Conservation (phyloP, 129 eudicot species). For the Scalesia atractyloides region DNA sequence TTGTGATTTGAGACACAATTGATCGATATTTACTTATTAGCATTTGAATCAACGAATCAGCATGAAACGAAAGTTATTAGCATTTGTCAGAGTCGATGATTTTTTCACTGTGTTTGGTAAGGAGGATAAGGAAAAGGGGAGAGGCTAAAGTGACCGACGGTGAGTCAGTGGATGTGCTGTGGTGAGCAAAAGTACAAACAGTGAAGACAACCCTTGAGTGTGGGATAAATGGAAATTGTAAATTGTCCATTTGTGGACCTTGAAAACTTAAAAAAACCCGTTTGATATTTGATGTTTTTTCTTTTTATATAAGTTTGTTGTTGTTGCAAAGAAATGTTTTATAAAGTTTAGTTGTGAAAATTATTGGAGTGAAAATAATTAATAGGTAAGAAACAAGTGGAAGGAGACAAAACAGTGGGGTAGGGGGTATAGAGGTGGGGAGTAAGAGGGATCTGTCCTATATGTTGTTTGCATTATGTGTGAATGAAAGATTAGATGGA, state of each 20-base stretch:
- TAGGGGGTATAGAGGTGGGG: not conserved
- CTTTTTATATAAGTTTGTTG: too few relatives aligned
- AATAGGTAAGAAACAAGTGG: not conserved
- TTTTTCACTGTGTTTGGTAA: slow-evolving; percentile 24
- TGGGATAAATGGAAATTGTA: not conserved
- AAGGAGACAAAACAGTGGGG: not conserved
- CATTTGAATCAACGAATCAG: not conserved
- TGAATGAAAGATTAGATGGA: slow-evolving; percentile 34
- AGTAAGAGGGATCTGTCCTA: slow-evolving; percentile 30
- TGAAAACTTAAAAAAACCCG: not conserved
- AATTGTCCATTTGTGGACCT: slow-evolving; percentile 11
- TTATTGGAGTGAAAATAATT: not conserved
- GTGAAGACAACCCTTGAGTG: slow-evolving; percentile 16
- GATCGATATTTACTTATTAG: not conserved
- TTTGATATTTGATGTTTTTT: not conserved
- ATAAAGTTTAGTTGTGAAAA: not conserved
- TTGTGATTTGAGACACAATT: not conserved
- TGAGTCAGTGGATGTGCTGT: slow-evolving; percentile 11
- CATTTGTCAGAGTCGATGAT: too few relatives aligned
- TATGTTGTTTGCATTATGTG: slow-evolving; percentile 31
- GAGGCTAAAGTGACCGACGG: slow-evolving; percentile 22
- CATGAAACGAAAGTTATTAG: not conserved
- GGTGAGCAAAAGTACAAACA: slow-evolving; percentile 25
- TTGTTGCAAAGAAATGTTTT: not conserved
- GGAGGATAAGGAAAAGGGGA: slow-evolving; percentile 20